Evolutionary conservation across 805 yeast genomes (phyloP).

Genomic region (Wickerhamomyces strasburgensis): DNA sequence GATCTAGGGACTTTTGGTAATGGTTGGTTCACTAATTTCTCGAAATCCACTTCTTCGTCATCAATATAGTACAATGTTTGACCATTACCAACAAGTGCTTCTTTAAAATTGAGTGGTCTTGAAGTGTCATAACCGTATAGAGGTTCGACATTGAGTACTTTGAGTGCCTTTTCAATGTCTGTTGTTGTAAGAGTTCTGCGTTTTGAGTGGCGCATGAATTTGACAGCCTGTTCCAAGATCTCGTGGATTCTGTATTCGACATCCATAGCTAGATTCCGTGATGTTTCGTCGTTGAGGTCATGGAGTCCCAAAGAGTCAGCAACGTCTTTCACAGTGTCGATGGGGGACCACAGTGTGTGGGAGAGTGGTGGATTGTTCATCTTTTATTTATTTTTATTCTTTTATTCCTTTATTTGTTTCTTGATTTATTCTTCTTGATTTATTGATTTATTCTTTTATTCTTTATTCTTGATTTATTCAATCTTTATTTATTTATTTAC

Average conservation of each 20-base stretch:
- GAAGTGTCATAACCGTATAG: conserved; percentile 76
- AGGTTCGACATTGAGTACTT: conserved; percentile 88
- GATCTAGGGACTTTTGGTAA: conserved; percentile 92
- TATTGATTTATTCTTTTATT: no score
- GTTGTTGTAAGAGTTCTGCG: conserved; percentile 73
- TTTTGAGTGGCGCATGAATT: conserved; percentile 93
- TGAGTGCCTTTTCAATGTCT: conserved; percentile 78
- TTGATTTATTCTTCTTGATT: no score
- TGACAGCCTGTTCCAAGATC: conserved; percentile 89
- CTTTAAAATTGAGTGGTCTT: conserved; percentile 72
- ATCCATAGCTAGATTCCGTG: conserved; percentile 95
- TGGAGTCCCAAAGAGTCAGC: conserved; percentile 86
- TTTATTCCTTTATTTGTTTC: no score
- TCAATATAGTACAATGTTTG: conserved; percentile 90
- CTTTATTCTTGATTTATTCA: no score
- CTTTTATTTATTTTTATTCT: conserved; percentile 2
- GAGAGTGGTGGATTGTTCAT: conserved; percentile 49
- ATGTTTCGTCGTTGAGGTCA: conserved; percentile 82
- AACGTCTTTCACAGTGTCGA: conserved; percentile 93
- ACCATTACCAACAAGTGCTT: conserved; percentile 86
- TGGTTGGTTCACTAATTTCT: conserved; percentile 87
- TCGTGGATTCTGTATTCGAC: conserved; percentile 97
- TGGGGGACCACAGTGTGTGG: conserved; percentile 95
- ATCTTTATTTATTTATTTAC: no score
- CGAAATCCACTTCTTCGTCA: conserved; percentile 91